Base-by-base conservation (phyloP, 1,284 basidiomycete species). In the Austroboletus niveus region DNA sequence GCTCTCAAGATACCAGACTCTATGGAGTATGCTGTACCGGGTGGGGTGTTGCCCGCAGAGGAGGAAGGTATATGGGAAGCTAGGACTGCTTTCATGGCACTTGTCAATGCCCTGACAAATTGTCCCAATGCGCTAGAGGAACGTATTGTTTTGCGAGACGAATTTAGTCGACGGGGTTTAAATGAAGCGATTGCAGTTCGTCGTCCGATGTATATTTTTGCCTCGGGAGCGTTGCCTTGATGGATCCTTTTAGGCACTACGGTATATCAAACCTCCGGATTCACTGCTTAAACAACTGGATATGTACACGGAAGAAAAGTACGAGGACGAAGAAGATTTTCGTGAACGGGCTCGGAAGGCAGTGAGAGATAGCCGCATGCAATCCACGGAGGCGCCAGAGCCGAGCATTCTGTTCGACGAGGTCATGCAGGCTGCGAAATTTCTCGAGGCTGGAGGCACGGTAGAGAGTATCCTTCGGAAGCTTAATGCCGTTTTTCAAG, bases 271-370 rank as follows among this genome's bases (percentile, higher is more conserved):
- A 59, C 89, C 91, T 1, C 89, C 92, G 11, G 90, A 93, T 42
- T 69, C 70, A 1, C 72, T 94, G 30, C 64, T 86, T 15, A 87
- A 79, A 0, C 92, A 95, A 61, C 73, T 94, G 7, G 82, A 89
- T 56, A 79, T 92, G 15, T 95, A 93, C 60, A 79, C 81, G 0
- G 92, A 96, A 57, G 92, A 94, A 66, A 90, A 92, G 60, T 89
- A 88, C 46, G 92, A 94, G 58, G 93, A 96, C 66, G 87, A 92
- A 65, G 85, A 89, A 63, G 89, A 94, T 49, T 77, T 92, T 68
- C 81, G 84, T 17, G 85, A 91, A 52, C 79, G 80, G 32, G 74
- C 80, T 15, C 73, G 75, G 12, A 71, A 66, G 56, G 61, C 80
- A n/a, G 70, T 84, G 51, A 63, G 63, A 38, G 59, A 66, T 48